Percentiles rank a stretch among this genome's conserved stretches.
phyloP scores from a whole-genome alignment of 2,329 filamentous ascomycete species.

The Epichloe bromicola region DNA sequence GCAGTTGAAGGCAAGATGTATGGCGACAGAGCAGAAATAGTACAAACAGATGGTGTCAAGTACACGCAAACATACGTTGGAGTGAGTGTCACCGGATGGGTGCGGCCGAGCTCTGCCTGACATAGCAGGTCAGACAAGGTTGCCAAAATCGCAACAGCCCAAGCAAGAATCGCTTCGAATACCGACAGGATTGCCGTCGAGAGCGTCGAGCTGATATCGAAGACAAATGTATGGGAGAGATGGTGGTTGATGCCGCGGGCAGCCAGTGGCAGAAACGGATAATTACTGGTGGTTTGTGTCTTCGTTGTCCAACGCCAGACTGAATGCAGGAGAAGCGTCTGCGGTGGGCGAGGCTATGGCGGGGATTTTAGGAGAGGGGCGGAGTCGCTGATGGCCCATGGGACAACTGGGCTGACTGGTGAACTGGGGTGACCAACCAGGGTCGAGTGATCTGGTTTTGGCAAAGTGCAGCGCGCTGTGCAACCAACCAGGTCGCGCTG shows the following conservation, averaged over 20 bases:
- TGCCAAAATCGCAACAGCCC: not conserved
- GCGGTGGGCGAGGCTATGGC: not conserved
- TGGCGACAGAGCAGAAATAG: not conserved
- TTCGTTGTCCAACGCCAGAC: slow-evolving; percentile 2
- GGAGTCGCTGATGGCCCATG: too few relatives aligned
- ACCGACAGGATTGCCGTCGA: not conserved
- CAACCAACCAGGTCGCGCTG: not conserved
- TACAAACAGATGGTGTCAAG: not conserved
- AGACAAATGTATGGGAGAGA: not conserved
- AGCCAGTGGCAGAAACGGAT: not conserved
- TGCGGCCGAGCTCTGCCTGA: not conserved
- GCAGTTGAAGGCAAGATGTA: not conserved
- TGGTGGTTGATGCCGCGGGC: not conserved
- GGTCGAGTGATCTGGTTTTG: not conserved
- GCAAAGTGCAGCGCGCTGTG: not conserved
- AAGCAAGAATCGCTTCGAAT: not conserved
- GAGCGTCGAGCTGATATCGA: not conserved
- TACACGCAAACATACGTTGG: not conserved
- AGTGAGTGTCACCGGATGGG: not conserved
- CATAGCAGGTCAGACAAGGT: not conserved
- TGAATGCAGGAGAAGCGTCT: slow-evolving; percentile 5
- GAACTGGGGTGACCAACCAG: not conserved
- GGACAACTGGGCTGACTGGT: too few relatives aligned
- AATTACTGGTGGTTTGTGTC: not conserved
- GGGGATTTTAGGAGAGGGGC: not conserved